These are phyloP conservation scores for Claviceps sp. DNA, from an alignment of 2,329 filamentous ascomycete genomes.

Conservation along the genomic window DNA sequence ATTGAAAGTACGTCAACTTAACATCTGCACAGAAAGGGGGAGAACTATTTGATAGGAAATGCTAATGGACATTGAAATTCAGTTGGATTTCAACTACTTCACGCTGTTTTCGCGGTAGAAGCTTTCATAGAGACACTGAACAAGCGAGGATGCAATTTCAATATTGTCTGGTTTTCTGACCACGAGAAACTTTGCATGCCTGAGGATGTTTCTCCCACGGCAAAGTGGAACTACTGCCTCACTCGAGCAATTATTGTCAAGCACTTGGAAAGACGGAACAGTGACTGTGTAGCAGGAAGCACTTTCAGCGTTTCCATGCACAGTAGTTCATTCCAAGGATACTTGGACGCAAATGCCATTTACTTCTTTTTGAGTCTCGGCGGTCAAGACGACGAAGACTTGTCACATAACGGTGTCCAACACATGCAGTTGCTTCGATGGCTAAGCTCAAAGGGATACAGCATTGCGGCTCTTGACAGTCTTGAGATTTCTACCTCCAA, in stretches of 20 bases:
- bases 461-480: conserved; percentile 49
- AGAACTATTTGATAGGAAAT: no score
- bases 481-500: conserved; percentile 34
- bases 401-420: neutral
- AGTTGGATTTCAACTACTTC: neutral
- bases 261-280: conserved; percentile 33
- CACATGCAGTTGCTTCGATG: neutral
- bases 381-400: neutral
- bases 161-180: conserved; percentile 54
- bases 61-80: neutral
- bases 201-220: conserved; percentile 3
- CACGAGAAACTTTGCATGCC: conserved; percentile 44
- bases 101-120: neutral
- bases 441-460: conserved; percentile 36
- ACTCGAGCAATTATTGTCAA: conserved; percentile 49
- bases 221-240: conserved; percentile 43
- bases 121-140: conserved; percentile 20
- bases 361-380: conserved; percentile 51
- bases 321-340: conserved; percentile 37
- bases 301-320: conserved; percentile 17
- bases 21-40: neutral
- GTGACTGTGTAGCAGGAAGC: conserved; percentile 9
- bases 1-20: conserved; percentile 22
- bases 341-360: conserved; percentile 38
- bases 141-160: conserved; percentile 53